Evolutionary conservation across 2,329 filamentous ascomycete genomes (phyloP).

Genomic region (Talaromyces piceae): DNA sequence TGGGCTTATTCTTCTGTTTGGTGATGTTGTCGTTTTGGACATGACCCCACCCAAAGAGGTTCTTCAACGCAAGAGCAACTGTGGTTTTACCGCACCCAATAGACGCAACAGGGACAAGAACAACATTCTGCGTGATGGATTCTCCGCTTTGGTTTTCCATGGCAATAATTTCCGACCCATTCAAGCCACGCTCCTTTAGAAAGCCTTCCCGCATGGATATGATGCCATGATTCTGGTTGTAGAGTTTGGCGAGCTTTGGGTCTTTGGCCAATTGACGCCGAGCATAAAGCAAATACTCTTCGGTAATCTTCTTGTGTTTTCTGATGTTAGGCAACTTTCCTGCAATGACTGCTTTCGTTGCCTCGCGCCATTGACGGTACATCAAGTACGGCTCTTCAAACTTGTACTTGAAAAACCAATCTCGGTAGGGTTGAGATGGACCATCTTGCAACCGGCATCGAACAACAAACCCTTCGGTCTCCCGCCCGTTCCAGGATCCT

Average conservation of each 20-base stretch:
- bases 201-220: slow-evolving; percentile 87
- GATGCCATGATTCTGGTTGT: slow-evolving; percentile 87
- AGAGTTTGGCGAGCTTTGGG: slow-evolving; percentile 59
- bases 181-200: slow-evolving; percentile 71
- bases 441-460: slow-evolving; percentile 64
- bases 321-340: slow-evolving; percentile 67
- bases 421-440: slow-evolving; percentile 53
- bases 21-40: slow-evolving; percentile 95
- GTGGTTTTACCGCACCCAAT: slow-evolving; percentile 98
- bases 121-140: slow-evolving; percentile 57
- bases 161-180: slow-evolving; percentile 83
- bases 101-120: slow-evolving; percentile 86
- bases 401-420: slow-evolving; percentile 99
- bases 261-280: slow-evolving; percentile 64
- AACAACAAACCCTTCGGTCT: slow-evolving; percentile 95
- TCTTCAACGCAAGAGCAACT: slow-evolving; percentile 68
- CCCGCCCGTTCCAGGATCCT: slow-evolving; percentile 79
- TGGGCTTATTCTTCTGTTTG: slow-evolving; percentile 64
- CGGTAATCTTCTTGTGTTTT: slow-evolving; percentile 84
- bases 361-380: slow-evolving; percentile 98
- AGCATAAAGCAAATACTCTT: slow-evolving; percentile 82
- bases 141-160: slow-evolving; percentile 43
- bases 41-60: slow-evolving; percentile 86
- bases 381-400: slow-evolving; percentile 98
- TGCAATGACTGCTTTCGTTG: slow-evolving; percentile 79